A percentile compares a stretch with the other conserved stretches of the same genome.
Conservation (phyloP, 805 yeast genomes). For the Wickerhamiella siamensis region DNA sequence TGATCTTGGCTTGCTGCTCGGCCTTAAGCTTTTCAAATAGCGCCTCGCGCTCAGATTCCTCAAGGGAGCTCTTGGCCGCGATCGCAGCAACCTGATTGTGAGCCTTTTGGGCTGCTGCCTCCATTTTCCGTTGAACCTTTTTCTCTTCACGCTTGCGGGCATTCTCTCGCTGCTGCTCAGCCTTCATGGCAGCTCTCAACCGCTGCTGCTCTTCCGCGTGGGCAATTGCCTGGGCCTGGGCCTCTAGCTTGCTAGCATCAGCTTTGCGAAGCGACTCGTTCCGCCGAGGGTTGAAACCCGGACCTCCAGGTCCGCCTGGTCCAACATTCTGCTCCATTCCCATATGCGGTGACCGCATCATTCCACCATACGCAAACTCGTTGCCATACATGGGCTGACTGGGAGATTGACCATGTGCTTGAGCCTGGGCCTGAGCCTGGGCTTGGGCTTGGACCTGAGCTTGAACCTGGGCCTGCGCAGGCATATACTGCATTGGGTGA, state of each 20-base stretch:
- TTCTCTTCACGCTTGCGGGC: slow-evolving; percentile 1
- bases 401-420: too few relatives aligned
- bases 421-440: too few relatives aligned
- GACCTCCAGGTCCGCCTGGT: not conserved
- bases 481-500: too few relatives aligned
- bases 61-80: not conserved
- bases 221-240: slow-evolving; percentile 9
- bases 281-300: not conserved
- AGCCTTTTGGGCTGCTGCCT: not conserved
- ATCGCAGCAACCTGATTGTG: not conserved
- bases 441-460: too few relatives aligned
- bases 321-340: too few relatives aligned
- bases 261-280: not conserved
- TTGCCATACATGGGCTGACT: too few relatives aligned
- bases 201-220: slow-evolving; percentile 1
- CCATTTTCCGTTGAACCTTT: not conserved
- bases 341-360: too few relatives aligned
- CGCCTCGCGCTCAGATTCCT: not conserved
- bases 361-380: too few relatives aligned
- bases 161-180: slow-evolving; percentile 2
- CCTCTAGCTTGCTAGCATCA: not conserved
- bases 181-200: not conserved
- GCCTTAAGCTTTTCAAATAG: not conserved
- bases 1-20: not conserved
- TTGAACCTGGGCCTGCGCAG: too few relatives aligned